phyloP scores from a whole-genome alignment of 2,329 filamentous ascomycete species.

The Rutstroemia sp. region DNA sequence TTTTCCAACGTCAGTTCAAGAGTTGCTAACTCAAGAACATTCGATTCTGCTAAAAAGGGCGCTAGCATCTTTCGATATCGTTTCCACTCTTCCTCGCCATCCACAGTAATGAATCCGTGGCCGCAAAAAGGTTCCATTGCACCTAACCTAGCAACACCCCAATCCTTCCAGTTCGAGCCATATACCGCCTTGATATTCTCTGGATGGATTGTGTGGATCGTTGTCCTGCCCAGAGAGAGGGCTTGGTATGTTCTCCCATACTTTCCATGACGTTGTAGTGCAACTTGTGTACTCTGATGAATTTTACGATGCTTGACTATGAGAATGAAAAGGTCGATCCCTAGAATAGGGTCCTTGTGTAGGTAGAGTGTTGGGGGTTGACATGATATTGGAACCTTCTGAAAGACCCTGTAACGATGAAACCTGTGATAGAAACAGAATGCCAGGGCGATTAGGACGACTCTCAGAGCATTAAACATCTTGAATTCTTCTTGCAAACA shows the following conservation, averaged over 20 bases:
- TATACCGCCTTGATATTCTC: not conserved
- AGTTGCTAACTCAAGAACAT: not conserved
- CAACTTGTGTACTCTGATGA: not conserved
- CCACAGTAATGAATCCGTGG: not conserved
- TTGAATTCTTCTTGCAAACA: too few relatives aligned
- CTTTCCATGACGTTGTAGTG: not conserved
- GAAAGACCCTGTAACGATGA: too few relatives aligned
- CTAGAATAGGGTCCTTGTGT: not conserved
- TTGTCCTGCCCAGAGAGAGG: not conserved
- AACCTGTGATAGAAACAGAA: too few relatives aligned
- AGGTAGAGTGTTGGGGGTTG: not conserved
- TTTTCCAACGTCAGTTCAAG: not conserved
- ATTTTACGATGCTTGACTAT: not conserved
- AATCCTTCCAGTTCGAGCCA: not conserved
- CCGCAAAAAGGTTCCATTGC: constrained; percentile 3
- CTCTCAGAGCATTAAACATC: too few relatives aligned
- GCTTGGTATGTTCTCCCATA: not conserved
- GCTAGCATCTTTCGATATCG: not conserved
- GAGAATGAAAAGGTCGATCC: not conserved
- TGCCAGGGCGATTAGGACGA: too few relatives aligned
- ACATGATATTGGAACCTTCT: too few relatives aligned
- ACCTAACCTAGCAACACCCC: not conserved
- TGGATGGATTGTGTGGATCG: not conserved
- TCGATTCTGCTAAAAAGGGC: not conserved
- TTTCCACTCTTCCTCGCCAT: constrained; percentile 5